Evolutionary conservation across 208 protist species (phyloP).

Genomic region (Wallacemonas sp.): DNA sequence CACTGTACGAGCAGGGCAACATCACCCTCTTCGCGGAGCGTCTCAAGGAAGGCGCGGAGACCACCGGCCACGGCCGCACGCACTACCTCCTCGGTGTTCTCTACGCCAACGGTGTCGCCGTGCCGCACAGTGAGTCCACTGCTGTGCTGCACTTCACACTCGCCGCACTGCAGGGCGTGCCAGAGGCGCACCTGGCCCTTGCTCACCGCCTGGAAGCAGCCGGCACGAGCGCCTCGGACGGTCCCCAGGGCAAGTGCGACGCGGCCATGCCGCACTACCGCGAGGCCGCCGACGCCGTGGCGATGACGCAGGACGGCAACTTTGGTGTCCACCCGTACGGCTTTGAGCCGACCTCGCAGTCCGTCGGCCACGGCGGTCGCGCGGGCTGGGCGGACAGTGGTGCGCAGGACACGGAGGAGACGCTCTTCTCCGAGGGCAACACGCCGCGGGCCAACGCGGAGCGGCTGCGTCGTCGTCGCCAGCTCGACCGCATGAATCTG

Average conservation of each 20-base stretch:
- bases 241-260: constrained; percentile 32
- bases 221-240: neutral
- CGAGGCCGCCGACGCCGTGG: constrained; percentile 72
- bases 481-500: neutral
- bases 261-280: constrained; percentile 59
- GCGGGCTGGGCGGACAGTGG: neutral
- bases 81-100: constrained; percentile 85
- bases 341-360: neutral
- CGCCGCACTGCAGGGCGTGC: constrained; percentile 66
- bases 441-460: constrained; percentile 3
- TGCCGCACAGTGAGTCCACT: constrained; percentile 51
- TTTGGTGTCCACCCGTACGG: neutral
- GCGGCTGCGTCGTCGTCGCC: neutral
- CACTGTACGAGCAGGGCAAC: constrained; percentile 65
- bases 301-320: constrained; percentile 58
- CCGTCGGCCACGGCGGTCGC: neutral
- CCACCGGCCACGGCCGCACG: constrained; percentile 59
- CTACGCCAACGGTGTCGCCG: constrained; percentile 76
- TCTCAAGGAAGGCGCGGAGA: constrained; percentile 40
- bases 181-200: constrained; percentile 80
- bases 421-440: neutral
- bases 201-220: constrained; percentile 40
- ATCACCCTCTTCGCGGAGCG: constrained; percentile 45
- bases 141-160: constrained; percentile 83
- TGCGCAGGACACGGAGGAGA: neutral